These are phyloP conservation scores for Pseudogymnoascus sp. DNA, from an alignment of 2,329 filamentous ascomycete species.

Conservation along the genomic window DNA sequence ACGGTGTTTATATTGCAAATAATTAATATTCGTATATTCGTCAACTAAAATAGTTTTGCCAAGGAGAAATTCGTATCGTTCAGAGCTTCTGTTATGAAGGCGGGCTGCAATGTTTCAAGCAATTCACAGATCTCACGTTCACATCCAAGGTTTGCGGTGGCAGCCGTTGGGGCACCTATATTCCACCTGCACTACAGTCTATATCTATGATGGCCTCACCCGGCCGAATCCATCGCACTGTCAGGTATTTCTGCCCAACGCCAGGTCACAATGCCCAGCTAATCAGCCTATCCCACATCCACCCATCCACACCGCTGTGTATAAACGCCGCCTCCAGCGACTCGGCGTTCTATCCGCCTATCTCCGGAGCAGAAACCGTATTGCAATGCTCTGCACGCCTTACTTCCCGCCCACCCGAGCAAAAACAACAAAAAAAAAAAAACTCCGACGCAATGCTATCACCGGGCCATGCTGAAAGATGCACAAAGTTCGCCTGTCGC, in stretches of 20 bases:
- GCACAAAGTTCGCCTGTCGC: not conserved
- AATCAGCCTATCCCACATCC: not conserved
- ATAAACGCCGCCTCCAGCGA: not conserved
- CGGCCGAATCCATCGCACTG: not conserved
- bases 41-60: not conserved
- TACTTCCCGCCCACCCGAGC: not conserved
- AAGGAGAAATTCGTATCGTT: not conserved
- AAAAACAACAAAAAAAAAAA: not conserved
- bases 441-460: constrained; percentile 7
- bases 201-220: constrained; percentile 3
- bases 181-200: constrained; percentile 8
- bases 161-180: constrained; percentile 6
- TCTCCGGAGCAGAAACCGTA: not conserved
- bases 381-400: constrained; percentile 1
- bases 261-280: not conserved
- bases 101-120: not conserved
- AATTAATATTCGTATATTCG: not conserved
- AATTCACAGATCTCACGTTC: not conserved
- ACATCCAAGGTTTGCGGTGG: not conserved
- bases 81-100: not conserved
- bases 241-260: not conserved
- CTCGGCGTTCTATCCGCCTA: constrained; percentile 6
- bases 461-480: constrained; percentile 6
- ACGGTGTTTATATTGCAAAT: not conserved
- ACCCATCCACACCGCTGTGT: not conserved